Conservation (phyloP, 495 filamentous ascomycete species). For the Hypoxylon rickii region DNA sequence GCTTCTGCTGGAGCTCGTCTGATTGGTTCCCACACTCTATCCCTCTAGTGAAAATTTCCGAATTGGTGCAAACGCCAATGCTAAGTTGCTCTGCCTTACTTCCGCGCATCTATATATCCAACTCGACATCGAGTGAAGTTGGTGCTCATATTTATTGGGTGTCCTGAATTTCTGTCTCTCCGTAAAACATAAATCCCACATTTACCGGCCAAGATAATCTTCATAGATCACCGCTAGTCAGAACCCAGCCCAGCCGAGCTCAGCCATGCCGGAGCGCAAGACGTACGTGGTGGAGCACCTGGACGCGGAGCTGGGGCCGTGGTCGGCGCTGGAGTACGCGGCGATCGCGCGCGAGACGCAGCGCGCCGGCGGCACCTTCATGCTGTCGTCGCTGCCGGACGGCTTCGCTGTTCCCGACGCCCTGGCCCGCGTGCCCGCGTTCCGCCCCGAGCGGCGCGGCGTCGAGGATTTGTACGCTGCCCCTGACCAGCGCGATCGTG, state of each 20-base stretch:
- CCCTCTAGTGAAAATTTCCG: constrained; percentile 24
- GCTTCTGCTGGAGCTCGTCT: constrained; percentile 4
- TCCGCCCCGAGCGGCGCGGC: constrained; percentile 69
- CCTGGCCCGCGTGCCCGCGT: constrained; percentile 61
- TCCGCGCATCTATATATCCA: too few species aligned
- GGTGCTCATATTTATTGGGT: too few species aligned
- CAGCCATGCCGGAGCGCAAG: constrained; percentile 45
- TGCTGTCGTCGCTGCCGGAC: constrained; percentile 79
- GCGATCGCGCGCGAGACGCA: constrained; percentile 82
- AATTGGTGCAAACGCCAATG: constrained; percentile 1
- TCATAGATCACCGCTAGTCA: not conserved
- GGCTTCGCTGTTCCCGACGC: constrained; percentile 67
- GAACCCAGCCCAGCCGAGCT: not conserved
- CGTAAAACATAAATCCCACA: too few species aligned
- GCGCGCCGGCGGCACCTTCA: constrained; percentile 68
- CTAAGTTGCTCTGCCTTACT: too few species aligned
- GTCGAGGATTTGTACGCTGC: constrained; percentile 78
- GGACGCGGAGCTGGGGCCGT: constrained; percentile 89
- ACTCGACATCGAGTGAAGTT: too few species aligned
- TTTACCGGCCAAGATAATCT: too few species aligned
- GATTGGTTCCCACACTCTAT: constrained; percentile 25
- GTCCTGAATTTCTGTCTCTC: too few species aligned
- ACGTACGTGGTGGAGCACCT: constrained; percentile 92
- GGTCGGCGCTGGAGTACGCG: constrained; percentile 90
- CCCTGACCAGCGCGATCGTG: constrained; percentile 59